Percentiles rank a stretch among this genome's conserved stretches.
Evolutionary conservation across 1,284 basidiomycete species (phyloP).

Genomic region (Pseudozyma pruni): DNA sequence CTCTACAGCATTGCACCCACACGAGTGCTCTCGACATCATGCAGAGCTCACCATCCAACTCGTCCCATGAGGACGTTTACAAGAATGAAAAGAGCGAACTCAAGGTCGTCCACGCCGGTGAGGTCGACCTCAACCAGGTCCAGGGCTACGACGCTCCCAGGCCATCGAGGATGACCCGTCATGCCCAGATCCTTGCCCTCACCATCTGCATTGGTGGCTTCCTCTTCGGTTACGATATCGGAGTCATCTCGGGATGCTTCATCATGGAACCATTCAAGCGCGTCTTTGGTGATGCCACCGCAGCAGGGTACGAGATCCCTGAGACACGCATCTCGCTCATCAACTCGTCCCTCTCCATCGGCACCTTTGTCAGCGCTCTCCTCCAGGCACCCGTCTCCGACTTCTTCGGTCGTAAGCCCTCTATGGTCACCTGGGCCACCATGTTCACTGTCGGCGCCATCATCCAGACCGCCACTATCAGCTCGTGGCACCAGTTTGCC

Average conservation of each 20-base stretch:
- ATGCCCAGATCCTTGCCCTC: conserved; percentile 37
- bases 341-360: conserved; percentile 78
- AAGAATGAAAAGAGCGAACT: conserved; percentile 45
- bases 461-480: conserved; percentile 57
- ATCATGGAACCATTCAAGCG: conserved; percentile 55
- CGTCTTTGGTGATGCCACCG: conserved; percentile 43
- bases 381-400: conserved; percentile 71
- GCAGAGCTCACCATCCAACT: conserved; percentile 23
- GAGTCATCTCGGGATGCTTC: conserved; percentile 52
- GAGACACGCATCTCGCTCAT: conserved; percentile 74
- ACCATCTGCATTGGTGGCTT: conserved; percentile 54
- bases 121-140: conserved; percentile 28
- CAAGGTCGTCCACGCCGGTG: conserved; percentile 31
- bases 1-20: too few species aligned
- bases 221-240: conserved; percentile 54
- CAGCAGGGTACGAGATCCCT: conserved; percentile 32
- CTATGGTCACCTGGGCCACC: conserved; percentile 73
- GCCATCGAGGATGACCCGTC: conserved; percentile 48
- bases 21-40: conserved; percentile 7
- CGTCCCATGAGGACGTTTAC: conserved; percentile 39
- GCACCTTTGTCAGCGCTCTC: conserved; percentile 77
- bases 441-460: conserved; percentile 55
- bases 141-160: conserved; percentile 43
- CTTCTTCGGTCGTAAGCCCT: conserved; percentile 76
- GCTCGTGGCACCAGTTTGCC: conserved; percentile 43